Conservation (phyloP, 768 basidiomycete genomes). For the Heimioporus sp. region DNA sequence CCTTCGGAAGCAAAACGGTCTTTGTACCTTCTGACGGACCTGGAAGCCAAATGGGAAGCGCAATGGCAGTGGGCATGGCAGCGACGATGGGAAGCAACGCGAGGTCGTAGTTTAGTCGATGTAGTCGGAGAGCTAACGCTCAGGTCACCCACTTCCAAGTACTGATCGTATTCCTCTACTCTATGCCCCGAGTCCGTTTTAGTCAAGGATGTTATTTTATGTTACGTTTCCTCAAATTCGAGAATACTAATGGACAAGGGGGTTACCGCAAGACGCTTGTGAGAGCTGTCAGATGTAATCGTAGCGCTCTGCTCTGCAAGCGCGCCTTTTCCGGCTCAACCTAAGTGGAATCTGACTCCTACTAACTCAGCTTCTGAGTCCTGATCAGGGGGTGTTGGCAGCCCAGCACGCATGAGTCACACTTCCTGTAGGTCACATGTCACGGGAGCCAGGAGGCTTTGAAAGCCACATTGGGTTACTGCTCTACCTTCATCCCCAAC, state of each 20-base stretch:
- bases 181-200: too few relatives aligned
- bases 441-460: constrained; percentile 33
- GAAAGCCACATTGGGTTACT: constrained; percentile 24
- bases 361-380: too few relatives aligned
- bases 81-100: constrained; percentile 52
- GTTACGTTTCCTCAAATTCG: not conserved
- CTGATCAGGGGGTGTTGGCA: too few relatives aligned
- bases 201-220: too few relatives aligned
- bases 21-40: constrained; percentile 67
- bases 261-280: too few relatives aligned
- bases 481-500: constrained; percentile 21
- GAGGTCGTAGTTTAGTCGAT: constrained; percentile 7
- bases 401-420: constrained; percentile 24
- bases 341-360: too few relatives aligned
- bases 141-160: too few relatives aligned
- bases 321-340: not conserved
- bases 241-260: too few relatives aligned
- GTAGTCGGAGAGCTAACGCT: too few relatives aligned
- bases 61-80: constrained; percentile 70
- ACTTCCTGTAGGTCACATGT: constrained; percentile 24
- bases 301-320: constrained; percentile 6
- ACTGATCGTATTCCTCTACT: too few relatives aligned
- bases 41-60: constrained; percentile 55
- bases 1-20: constrained; percentile 67
- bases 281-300: not conserved